Conservation (phyloP, 148 eudicot species). For the Linanthus parryae region DNA sequence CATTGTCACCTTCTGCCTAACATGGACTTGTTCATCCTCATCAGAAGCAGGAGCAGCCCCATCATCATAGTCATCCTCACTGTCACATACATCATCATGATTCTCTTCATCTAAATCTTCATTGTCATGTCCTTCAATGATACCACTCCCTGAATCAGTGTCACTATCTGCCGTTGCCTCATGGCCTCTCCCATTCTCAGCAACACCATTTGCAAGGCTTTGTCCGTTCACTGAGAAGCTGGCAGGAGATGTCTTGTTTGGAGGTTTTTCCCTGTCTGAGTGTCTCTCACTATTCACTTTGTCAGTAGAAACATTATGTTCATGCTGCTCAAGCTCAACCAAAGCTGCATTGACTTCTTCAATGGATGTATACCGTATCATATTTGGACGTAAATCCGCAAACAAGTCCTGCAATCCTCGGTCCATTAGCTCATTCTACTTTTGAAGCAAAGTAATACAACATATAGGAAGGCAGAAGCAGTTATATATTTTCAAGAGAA, state of each 20-base stretch:
- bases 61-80: constrained; percentile 70
- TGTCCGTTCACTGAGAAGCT: constrained; percentile 43
- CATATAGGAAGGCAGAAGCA: too few relatives aligned
- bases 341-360: constrained; percentile 81
- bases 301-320: constrained; percentile 35
- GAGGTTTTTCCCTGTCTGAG: constrained; percentile 41
- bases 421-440: constrained; percentile 2
- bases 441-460: too few relatives aligned
- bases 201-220: constrained; percentile 44
- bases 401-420: constrained; percentile 62
- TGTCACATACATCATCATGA: constrained; percentile 55
- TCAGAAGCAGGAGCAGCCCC: constrained; percentile 61
- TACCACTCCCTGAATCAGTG: constrained; percentile 69
- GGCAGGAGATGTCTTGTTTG: constrained; percentile 38
- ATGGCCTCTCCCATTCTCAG: constrained; percentile 64
- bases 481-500: too few relatives aligned
- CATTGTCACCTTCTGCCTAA: constrained; percentile 59
- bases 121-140: constrained; percentile 56
- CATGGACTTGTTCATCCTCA: constrained; percentile 79
- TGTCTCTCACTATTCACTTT: constrained; percentile 56
- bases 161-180: constrained; percentile 57
- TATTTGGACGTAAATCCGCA: constrained; percentile 90
- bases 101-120: constrained; percentile 72
- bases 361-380: constrained; percentile 72
- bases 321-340: constrained; percentile 79